phyloP scores from a whole-genome alignment of 2,329 filamentous ascomycete genomes.

The Truncatella angustata region DNA sequence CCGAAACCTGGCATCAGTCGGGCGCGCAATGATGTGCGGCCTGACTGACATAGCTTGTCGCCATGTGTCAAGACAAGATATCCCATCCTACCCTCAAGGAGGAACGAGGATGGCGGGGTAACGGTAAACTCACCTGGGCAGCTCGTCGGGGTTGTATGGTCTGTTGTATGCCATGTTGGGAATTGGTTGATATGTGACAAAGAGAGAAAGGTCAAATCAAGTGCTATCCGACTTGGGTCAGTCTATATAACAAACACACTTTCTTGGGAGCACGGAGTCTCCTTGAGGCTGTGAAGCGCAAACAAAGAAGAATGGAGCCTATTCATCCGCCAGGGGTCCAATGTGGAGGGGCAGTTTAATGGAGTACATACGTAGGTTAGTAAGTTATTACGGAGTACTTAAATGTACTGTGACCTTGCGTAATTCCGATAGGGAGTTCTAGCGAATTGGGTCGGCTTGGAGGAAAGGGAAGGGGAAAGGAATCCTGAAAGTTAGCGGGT shows the following conservation, averaged over 20 bases:
- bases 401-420: too few species aligned
- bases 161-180: slow-evolving; percentile 86
- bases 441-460: too few species aligned
- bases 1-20: neutral
- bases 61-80: too few species aligned
- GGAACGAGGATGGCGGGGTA: neutral
- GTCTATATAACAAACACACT: neutral
- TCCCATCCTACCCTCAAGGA: neutral
- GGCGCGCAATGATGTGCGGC: neutral
- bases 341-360: neutral
- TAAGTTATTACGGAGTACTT: too few species aligned
- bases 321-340: too few species aligned
- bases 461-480: too few species aligned
- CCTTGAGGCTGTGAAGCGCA: slow-evolving; percentile 7
- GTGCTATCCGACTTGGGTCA: neutral
- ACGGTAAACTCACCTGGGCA: slow-evolving; percentile 71
- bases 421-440: too few species aligned
- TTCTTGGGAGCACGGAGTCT: neutral
- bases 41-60: neutral
- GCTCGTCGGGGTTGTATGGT: slow-evolving; percentile 88
- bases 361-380: too few species aligned
- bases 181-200: neutral
- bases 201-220: neutral
- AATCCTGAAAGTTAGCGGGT: too few species aligned
- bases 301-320: slow-evolving; percentile 2